Base-by-base conservation (phyloP, 441 rosid genomes). In the Brassica balearica region DNA sequence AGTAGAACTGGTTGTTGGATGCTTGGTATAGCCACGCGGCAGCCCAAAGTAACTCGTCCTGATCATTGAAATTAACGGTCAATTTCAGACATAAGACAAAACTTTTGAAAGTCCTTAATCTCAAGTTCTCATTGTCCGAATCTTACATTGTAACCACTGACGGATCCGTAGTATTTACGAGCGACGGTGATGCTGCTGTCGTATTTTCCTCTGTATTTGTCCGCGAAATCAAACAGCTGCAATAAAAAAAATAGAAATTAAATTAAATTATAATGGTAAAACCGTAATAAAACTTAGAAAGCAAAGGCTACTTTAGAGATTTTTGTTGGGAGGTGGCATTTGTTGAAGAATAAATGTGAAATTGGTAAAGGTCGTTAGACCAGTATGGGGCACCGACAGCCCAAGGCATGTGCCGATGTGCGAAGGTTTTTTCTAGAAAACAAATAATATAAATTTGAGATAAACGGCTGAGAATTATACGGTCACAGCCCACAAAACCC, bases 1-100 rank as follows among this genome's bases (percentile, higher is more conserved):
- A 80, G 86, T 90, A 91, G 81, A 78, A 87, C 58, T 82, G 84
- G 19, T 84, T 87, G 88, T 90, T 81, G 2, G 94, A 86, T 34
- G 98, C 98, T 36, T 90, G 88, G 76, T 85, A 93, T 81, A 93
- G 25, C 98, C 98, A 93, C 14, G 97, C 93, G 23, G 98, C 98
- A 32, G 94, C 95, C 97, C 97, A 93, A 0, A 93, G 82, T 83
- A 93, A 81, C 77, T 25, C 27, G 27, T 25, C 98, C 98, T 91
- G 81, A 59, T 5, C 17, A 51, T 51, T 14, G 56, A 14, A 64
- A 58, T 74, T n/a, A 74, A 9, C 65, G 9, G 41, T 14, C 48
- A 6, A 14, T 64, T 5, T 43, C 12, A 71, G 36, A 74, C 2
- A 73, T 43, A 43, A 55, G 29, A 41, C 19, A 55, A 25, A 25